Evolutionary conservation across 2,329 filamentous ascomycete genomes (phyloP), one percentile per base, ranked within the genome.

Genomic region (Ophiostoma populinum): DNA sequence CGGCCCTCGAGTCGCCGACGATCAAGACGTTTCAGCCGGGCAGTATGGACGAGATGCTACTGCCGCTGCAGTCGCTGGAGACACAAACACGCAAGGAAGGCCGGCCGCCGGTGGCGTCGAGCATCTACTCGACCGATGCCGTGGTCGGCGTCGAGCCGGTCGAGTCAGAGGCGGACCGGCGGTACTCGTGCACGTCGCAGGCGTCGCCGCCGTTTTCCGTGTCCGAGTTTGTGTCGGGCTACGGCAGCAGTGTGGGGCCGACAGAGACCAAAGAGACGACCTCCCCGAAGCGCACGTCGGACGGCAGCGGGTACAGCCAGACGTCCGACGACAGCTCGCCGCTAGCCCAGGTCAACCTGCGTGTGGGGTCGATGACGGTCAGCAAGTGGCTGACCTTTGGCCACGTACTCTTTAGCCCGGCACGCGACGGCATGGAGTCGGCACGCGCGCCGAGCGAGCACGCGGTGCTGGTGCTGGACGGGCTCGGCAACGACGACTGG

Each of bases 341-440:
- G 2, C 55, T 77, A 15, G 69, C 73, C 0, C 75, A 78, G 50
- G 77, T 83, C 41, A 83, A 85, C 47, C 65, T 90, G 16, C 67
- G 81, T 2, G 75, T 83, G 12, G 80, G 77, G 5, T 83, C 80
- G 2, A 74, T 90, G 61, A 85, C 81, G 40, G 81, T 85, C 17
- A 85, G 78, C 62, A 86, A 86, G 49, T 90, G 80, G 81, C 67
- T 90, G 17, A 82, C 78, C 0, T 87, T 87, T 50, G 81, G 81
- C 1, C 76, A 83, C 45, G 79, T 87, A 0, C 61, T 90, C 4
- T 86, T 90, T 56, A 85, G 79, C 45, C 80, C 82, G 9, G 72
- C 79, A 5, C 70, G 81, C 18, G 75, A 81, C 30, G 75, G 82
- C 44, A 63, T 86, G 16, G 56, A 69, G 25, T 58, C 68, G 57